Base-by-base conservation (phyloP, 1,284 basidiomycete species). In the Cryptococcus sp. region DNA sequence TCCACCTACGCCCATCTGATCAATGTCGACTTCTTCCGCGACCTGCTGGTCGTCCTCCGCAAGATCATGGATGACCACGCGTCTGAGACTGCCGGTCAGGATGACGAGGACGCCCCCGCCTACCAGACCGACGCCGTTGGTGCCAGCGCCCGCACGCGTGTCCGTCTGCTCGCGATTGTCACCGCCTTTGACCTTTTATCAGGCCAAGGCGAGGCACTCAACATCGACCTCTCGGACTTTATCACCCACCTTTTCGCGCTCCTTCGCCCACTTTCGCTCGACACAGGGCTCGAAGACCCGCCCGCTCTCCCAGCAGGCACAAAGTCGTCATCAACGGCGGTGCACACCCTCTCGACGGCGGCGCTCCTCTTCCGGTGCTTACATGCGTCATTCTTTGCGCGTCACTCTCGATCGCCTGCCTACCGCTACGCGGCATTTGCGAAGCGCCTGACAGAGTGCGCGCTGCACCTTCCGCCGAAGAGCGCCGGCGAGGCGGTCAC, bases 21-120 rank as follows among this genome's bases (percentile, higher is more conserved):
- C 76, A 99, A 97, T 77, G 84, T 98, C 67, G 96, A 99, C 75
- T 99, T 99, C 79, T 99, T 99, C 85, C 87, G 88, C 64, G 96
- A 98, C 78, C 80, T 99, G 46, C 82, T 98, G 77, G 82, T 85
- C 52, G 92, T 96, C 1, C 81, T 99, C 36, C 89, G 90, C 73
- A 82, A 82, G 56, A 84, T 92, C 55, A 85, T 96, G 63, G 76
- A 76, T 35, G 80, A 81, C 52, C 60, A 80, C 50, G 75, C 80
- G 18, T 59, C 2, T 16, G 61, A 60, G 39, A 58, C 77, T 37
- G 77, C 76, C 36, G 78, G 80, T 44, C 76, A 80, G 15, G 80
- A 79, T 39, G 78, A 80, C 36, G 71, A 65, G 47, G 67, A 63
- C 47, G 57, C 68, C 55, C 33, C 79, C 44, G 73, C 78, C n/a